These are phyloP conservation scores for Hypoxylon sp. DNA, from an alignment of 2,329 filamentous ascomycete genomes.

Conservation along the genomic window DNA sequence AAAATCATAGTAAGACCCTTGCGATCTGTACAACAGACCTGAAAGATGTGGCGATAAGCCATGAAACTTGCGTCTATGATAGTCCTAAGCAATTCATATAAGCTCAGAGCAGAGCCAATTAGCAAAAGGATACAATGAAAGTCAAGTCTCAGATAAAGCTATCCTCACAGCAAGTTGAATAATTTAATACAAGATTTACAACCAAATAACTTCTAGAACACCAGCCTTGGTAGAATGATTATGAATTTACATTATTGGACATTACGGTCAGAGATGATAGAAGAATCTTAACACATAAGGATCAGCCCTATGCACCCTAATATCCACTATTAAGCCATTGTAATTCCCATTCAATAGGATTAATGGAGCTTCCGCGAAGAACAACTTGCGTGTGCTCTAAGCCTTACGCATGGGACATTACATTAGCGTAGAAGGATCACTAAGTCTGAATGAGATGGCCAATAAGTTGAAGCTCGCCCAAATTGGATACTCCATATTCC, in stretches of 20 bases:
- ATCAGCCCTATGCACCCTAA: neutral
- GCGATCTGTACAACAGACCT: neutral
- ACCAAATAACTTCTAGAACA: constrained; percentile 3
- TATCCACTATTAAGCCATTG: neutral
- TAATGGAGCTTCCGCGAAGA: constrained; percentile 3
- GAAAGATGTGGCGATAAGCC: constrained; percentile 1
- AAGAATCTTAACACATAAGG: constrained; percentile 1
- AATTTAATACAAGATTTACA: constrained; percentile 5
- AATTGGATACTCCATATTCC: neutral
- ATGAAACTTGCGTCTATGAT: constrained; percentile 22
- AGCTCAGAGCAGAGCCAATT: neutral
- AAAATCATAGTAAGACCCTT: constrained; percentile 10
- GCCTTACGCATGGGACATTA: constrained; percentile 23
- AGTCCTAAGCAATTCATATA: constrained; percentile 11
- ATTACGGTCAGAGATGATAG: constrained; percentile 4
- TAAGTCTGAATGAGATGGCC: neutral
- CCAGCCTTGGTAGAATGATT: constrained; percentile 1
- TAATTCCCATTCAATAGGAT: constrained; percentile 5
- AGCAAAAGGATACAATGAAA: constrained; percentile 13
- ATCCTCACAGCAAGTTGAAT: constrained; percentile 2
- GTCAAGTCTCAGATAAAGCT: constrained; percentile 22
- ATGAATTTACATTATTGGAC: constrained; percentile 3
- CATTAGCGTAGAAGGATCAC: neutral
- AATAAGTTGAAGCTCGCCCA: neutral
- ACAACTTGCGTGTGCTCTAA: constrained; percentile 21